A percentile compares a stretch with the other conserved stretches of the same genome.
Evolutionary conservation across 2,329 filamentous ascomycete genomes (phyloP).

Genomic region (Penicillium olsonii): DNA sequence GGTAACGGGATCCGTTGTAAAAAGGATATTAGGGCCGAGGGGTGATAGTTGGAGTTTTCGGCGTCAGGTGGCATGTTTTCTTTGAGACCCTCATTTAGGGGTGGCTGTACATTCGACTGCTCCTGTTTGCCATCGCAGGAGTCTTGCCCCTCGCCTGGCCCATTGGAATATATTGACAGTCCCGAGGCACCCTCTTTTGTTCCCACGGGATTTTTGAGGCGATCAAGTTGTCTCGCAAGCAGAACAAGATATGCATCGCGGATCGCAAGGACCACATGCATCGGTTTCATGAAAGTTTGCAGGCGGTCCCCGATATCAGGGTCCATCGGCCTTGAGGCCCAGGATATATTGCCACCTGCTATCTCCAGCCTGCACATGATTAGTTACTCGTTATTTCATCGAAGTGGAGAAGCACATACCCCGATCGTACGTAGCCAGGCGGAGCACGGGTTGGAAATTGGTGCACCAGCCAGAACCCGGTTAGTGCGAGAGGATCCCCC

Average conservation of each 20-base stretch:
- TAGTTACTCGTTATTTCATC: slow-evolving; percentile 6
- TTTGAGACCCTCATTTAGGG: slow-evolving; percentile 14
- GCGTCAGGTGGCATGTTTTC: slow-evolving; percentile 17
- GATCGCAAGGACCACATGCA: slow-evolving; percentile 34
- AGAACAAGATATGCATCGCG: slow-evolving; percentile 36
- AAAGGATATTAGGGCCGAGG: slow-evolving; percentile 33
- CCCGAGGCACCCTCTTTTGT: slow-evolving; percentile 16
- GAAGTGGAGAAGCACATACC: slow-evolving; percentile 48
- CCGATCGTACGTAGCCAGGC: slow-evolving; percentile 60
- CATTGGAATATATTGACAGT: slow-evolving; percentile 11
- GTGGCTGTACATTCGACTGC: slow-evolving; percentile 19
- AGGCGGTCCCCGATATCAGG: slow-evolving; percentile 34
- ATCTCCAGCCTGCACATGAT: slow-evolving; percentile 30
- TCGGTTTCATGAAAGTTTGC: slow-evolving; percentile 32
- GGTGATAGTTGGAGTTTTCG: slow-evolving; percentile 20
- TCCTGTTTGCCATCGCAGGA: slow-evolving; percentile 20
- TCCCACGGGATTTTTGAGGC: slow-evolving; percentile 21
- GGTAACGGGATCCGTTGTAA: slow-evolving; percentile 38
- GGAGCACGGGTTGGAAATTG: slow-evolving; percentile 62
- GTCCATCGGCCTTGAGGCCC: slow-evolving; percentile 30
- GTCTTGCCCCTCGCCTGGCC: slow-evolving; percentile 17
- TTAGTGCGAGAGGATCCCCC: slow-evolving; percentile 53
- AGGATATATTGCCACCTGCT: slow-evolving; percentile 26
- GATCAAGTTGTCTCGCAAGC: slow-evolving; percentile 29
- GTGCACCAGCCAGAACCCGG: slow-evolving; percentile 61